These are phyloP conservation scores for Sporothrix sp. DNA, from an alignment of 2,329 filamentous ascomycete genomes.

Conservation along the genomic window DNA sequence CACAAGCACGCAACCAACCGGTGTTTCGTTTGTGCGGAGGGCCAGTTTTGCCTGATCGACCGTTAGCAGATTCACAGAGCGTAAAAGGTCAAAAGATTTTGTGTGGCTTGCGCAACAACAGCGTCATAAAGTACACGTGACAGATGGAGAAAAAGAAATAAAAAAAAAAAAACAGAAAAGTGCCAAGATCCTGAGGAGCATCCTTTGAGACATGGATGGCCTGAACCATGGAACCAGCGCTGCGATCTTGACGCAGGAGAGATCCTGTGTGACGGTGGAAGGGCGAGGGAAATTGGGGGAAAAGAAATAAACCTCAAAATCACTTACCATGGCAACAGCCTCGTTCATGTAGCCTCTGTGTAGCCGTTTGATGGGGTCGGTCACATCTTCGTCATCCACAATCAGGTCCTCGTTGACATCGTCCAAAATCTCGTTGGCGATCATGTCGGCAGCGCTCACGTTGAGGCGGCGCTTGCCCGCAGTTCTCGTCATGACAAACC, in stretches of 20 bases:
- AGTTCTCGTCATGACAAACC: constrained; percentile 19
- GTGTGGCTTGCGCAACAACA: no score
- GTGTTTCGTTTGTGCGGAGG: constrained; percentile 79
- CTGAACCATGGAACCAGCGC: no score
- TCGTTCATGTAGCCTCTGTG: constrained; percentile 66
- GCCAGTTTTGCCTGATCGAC: constrained; percentile 66
- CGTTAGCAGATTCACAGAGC: not conserved
- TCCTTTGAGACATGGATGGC: no score
- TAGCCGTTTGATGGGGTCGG: constrained; percentile 21
- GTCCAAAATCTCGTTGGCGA: constrained; percentile 19
- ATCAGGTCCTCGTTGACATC: constrained; percentile 23
- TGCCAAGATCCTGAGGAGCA: no score
- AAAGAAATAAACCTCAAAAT: not conserved
- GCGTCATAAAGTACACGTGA: not conserved
- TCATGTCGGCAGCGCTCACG: constrained; percentile 17
- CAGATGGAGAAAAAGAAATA: not conserved
- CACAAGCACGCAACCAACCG: constrained; percentile 92
- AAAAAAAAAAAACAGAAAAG: no score
- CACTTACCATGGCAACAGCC: constrained; percentile 71
- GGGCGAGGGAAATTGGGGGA: not conserved
- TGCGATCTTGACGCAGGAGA: no score
- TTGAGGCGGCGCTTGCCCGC: constrained; percentile 19
- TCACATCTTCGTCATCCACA: constrained; percentile 24
- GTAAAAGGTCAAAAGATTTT: no score
- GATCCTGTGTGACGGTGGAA: no score